phyloP scores from a whole-genome alignment of 805 yeast genomes.

The Ogataea angusta region DNA sequence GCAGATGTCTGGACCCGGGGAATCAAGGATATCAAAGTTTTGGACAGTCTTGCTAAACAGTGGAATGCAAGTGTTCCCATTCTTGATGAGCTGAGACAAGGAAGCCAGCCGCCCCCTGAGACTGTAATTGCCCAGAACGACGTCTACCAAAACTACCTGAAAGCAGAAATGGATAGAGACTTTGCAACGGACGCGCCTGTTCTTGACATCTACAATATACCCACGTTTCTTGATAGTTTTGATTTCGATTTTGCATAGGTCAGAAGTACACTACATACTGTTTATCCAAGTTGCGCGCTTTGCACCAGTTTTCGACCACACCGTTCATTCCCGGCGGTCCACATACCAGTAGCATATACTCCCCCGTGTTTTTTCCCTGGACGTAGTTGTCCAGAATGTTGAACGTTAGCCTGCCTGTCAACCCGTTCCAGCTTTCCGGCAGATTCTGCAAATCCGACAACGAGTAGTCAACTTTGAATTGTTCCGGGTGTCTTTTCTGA shows the following conservation, averaged over 20 bases:
- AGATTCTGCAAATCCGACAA: slow-evolving; percentile 18
- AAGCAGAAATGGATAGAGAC: slow-evolving; percentile 3
- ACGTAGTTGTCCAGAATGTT: slow-evolving; percentile 37
- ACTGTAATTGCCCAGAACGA: background rate
- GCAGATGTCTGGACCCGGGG: slow-evolving; percentile 32
- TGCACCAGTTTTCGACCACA: slow-evolving; percentile 16
- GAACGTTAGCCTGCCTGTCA: slow-evolving; percentile 39
- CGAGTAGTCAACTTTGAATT: slow-evolving; percentile 40
- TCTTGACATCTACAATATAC: slow-evolving; percentile 4
- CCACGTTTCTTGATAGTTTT: slow-evolving; percentile 5
- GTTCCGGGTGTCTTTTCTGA: slow-evolving; percentile 34
- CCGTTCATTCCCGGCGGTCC: slow-evolving; percentile 46
- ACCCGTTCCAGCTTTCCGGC: slow-evolving; percentile 35
- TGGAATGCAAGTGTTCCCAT: slow-evolving; percentile 23
- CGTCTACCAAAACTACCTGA: slow-evolving; percentile 1
- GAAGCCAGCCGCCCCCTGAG: background rate
- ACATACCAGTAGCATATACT: slow-evolving; percentile 42
- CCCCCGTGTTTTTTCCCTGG: slow-evolving; percentile 17
- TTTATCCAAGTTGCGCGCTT: slow-evolving; percentile 9
- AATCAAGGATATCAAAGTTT: slow-evolving; percentile 28
- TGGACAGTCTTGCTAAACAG: slow-evolving; percentile 24
- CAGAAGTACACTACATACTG: slow-evolving; percentile 23
- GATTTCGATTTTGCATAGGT: slow-evolving; percentile 4
- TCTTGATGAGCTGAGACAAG: slow-evolving; percentile 1
- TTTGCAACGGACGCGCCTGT: background rate